phyloP scores from a whole-genome alignment of 2,329 filamentous ascomycete species.

The Berkeleyomyces rouxiae region DNA sequence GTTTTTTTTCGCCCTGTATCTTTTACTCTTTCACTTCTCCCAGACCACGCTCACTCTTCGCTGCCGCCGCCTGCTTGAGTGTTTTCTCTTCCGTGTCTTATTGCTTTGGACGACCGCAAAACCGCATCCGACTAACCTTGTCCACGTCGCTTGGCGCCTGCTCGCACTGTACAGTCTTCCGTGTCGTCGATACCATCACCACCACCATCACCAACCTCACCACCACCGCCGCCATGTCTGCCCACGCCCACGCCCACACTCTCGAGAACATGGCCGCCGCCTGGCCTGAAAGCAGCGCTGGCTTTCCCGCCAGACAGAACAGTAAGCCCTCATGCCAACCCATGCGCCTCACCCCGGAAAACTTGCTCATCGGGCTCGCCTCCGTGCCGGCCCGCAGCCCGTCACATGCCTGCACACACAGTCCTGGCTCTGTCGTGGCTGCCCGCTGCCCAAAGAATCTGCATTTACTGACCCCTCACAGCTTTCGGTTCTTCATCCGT shows the following conservation, averaged over 20 bases:
- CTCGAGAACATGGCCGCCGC: neutral
- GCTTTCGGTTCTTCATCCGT: neutral
- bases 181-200: neutral
- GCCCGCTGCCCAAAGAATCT: neutral
- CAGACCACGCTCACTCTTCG: neutral
- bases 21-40: neutral
- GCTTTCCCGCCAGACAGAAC: neutral
- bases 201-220: neutral
- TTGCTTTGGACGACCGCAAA: neutral
- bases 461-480: neutral
- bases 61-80: neutral
- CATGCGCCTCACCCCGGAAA: no score
- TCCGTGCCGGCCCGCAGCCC: neutral
- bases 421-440: neutral
- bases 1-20: neutral
- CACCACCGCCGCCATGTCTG: neutral
- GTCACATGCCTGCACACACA: neutral
- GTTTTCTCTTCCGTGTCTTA: neutral
- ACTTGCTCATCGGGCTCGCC: neutral
- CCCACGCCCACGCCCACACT: neutral
- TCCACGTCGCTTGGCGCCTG: neutral
- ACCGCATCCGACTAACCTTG: neutral
- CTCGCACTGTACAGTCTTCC: neutral
- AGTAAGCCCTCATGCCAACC: neutral
- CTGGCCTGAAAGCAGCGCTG: neutral